Base-by-base conservation (phyloP, 345 rosid species). In the Populus pruinosa region DNA sequence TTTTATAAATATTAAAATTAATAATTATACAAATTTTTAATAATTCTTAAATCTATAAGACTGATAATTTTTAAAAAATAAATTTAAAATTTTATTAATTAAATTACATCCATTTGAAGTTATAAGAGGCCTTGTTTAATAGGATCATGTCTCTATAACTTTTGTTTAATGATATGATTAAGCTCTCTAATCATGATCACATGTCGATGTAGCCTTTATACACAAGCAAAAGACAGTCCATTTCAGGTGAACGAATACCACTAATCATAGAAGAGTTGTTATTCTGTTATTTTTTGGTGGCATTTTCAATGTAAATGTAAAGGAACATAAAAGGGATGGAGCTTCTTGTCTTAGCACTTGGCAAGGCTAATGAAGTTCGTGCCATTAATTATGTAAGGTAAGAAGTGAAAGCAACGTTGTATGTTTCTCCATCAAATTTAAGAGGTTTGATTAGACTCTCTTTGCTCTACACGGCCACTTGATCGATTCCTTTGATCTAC, bases 101-200 rank as follows among this genome's bases (percentile, higher is more conserved):
- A 33, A 31, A 33, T 4, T 33, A 33, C 4, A 33, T 0, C 4
- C 4, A 25, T 2, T 31, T 31, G 3, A 31, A 31, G 3, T 31
- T 33, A 3, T 16, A 14, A 16, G 20, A 5, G 0, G 20, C 16
- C 2, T 18, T 16, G 3, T 18, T 50, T 50, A 17, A 17, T 44
- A 0, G 8, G 49, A 4, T 8, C 41, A 49, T 71, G 39, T 49
- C 50, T 16, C 21, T 1, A 21, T 21, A 5, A 27, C 62, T 25
- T 61, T 25, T 17, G 21, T 61, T 41, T 23, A 39, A 25, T 43
- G 63, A 27, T 7, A 16, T 25, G 55, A 55, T 43, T 68, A 68
- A 55, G 53, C 35, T 31, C 31, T 39, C 29, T 75, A 71, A 62
- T 9, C 68, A 71, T 77, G 71, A 77, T 71, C 75, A 59, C 62